phyloP scores from a whole-genome alignment of 2,329 filamentous ascomycete genomes.

The Hypoxylon sp. region DNA sequence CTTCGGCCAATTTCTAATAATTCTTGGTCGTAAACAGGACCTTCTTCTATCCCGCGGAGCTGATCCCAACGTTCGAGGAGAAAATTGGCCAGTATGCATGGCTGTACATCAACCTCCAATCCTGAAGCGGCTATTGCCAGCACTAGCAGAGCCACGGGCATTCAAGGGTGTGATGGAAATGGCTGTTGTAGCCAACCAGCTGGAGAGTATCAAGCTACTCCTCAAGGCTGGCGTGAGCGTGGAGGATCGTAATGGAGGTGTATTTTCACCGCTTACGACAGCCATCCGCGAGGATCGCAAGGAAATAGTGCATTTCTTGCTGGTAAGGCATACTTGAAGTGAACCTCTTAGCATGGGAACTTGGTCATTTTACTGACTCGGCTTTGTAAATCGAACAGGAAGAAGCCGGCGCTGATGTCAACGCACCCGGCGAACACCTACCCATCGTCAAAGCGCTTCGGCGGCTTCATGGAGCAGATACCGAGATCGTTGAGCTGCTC shows the following conservation, averaged over 20 bases:
- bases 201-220: slow-evolving; percentile 77
- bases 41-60: slow-evolving; percentile 59
- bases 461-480: slow-evolving; percentile 68
- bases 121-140: slow-evolving; percentile 70
- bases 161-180: slow-evolving; percentile 78
- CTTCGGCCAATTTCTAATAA: slow-evolving; percentile 7
- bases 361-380: slow-evolving; percentile 1
- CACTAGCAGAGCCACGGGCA: slow-evolving; percentile 70
- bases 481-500: slow-evolving; percentile 74
- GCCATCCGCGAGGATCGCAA: slow-evolving; percentile 75
- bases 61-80: slow-evolving; percentile 73
- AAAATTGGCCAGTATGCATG: slow-evolving; percentile 81
- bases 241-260: slow-evolving; percentile 80
- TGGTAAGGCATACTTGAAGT: slow-evolving; percentile 52
- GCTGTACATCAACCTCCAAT: slow-evolving; percentile 74
- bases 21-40: slow-evolving; percentile 30
- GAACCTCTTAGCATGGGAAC: not conserved
- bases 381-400: slow-evolving; percentile 51
- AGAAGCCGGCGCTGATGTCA: slow-evolving; percentile 74
- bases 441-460: slow-evolving; percentile 79
- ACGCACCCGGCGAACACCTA: slow-evolving; percentile 78
- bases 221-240: slow-evolving; percentile 75
- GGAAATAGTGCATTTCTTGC: slow-evolving; percentile 73
- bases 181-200: slow-evolving; percentile 76
- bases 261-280: slow-evolving; percentile 78